Conservation (phyloP, 495 filamentous ascomycete genomes). For the Penicillium waksmanii region DNA sequence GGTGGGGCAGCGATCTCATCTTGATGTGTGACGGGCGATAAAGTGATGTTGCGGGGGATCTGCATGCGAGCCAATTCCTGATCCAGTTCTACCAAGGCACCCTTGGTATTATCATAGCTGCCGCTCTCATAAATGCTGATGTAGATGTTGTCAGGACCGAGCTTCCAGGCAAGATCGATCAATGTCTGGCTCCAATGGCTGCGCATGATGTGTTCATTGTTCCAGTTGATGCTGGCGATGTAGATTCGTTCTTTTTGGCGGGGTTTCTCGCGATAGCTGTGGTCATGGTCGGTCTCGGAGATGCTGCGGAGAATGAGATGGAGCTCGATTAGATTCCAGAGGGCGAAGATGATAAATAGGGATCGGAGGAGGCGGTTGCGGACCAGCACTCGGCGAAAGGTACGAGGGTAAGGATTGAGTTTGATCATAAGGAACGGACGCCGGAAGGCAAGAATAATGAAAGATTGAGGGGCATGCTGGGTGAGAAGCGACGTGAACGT, state of each 20-base stretch:
- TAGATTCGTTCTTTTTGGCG: conserved; percentile 53
- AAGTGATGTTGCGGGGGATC: conserved; percentile 56
- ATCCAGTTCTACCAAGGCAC: conserved; percentile 63
- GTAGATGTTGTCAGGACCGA: conserved; percentile 70
- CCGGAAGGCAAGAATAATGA: conserved; percentile 9
- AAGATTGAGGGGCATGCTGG: neutral
- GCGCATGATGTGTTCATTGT: conserved; percentile 65
- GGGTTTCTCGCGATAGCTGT: conserved; percentile 21
- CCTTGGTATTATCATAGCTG: conserved; percentile 72
- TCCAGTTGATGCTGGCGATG: conserved; percentile 73
- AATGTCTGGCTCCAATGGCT: conserved; percentile 65
- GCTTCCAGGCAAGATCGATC: conserved; percentile 53
- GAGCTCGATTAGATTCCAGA: conserved; percentile 31
- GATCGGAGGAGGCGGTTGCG: conserved; percentile 28
- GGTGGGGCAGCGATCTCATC: conserved; percentile 52
- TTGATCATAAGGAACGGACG: conserved; percentile 27
- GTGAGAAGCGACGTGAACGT: neutral
- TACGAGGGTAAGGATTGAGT: conserved; percentile 14
- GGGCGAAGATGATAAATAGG: conserved; percentile 24
- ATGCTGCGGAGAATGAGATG: conserved; percentile 25
- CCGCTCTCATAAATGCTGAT: conserved; percentile 73
- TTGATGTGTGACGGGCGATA: conserved; percentile 57
- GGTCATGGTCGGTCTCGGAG: conserved; percentile 23
- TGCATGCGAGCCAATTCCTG: conserved; percentile 52
- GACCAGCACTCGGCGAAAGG: conserved; percentile 19